Conservation (phyloP, 2,329 filamentous ascomycete species). For the Shiraia sp. region DNA sequence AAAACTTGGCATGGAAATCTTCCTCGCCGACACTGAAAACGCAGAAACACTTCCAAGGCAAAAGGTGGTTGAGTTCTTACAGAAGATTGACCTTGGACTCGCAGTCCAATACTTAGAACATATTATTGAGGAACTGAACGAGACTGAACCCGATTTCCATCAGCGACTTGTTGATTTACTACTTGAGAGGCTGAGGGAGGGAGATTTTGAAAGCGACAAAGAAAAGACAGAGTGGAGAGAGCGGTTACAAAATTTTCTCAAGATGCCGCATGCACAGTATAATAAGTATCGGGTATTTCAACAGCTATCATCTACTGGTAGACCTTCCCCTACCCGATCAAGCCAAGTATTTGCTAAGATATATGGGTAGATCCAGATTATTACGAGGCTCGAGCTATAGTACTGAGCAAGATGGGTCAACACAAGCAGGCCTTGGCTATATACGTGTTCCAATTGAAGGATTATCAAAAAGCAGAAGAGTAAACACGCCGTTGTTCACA, state of each 20-base stretch:
- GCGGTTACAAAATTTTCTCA: slow-evolving; percentile 74
- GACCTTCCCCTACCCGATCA: slow-evolving; percentile 28
- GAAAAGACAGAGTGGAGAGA: slow-evolving; percentile 57
- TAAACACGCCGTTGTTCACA: slow-evolving; percentile 43
- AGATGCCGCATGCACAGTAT: slow-evolving; percentile 72
- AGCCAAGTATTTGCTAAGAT: slow-evolving; percentile 1
- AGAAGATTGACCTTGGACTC: slow-evolving; percentile 68
- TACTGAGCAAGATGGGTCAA: slow-evolving; percentile 92
- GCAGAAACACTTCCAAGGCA: slow-evolving; percentile 85
- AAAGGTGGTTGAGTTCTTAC: slow-evolving; percentile 74
- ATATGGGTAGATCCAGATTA: slow-evolving; percentile 70
- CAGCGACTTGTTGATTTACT: slow-evolving; percentile 78
- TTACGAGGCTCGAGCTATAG: slow-evolving; percentile 85
- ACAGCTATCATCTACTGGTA: slow-evolving; percentile 78
- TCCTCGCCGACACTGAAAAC: slow-evolving; percentile 90
- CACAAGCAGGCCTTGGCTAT: slow-evolving; percentile 97
- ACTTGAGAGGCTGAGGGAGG: slow-evolving; percentile 57
- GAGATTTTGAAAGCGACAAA: slow-evolving; percentile 38
- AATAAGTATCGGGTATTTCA: slow-evolving; percentile 76
- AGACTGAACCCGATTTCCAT: slow-evolving; percentile 83
- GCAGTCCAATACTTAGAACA: slow-evolving; percentile 88
- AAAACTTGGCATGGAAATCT: slow-evolving; percentile 85
- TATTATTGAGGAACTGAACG: slow-evolving; percentile 83
- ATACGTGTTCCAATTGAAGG: slow-evolving; percentile 90
- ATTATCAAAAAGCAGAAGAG: slow-evolving; percentile 91